These are phyloP conservation scores for Pyrenophora tritici-repentis DNA, from an alignment of 2,329 filamentous ascomycete species.

Conservation along the genomic window DNA sequence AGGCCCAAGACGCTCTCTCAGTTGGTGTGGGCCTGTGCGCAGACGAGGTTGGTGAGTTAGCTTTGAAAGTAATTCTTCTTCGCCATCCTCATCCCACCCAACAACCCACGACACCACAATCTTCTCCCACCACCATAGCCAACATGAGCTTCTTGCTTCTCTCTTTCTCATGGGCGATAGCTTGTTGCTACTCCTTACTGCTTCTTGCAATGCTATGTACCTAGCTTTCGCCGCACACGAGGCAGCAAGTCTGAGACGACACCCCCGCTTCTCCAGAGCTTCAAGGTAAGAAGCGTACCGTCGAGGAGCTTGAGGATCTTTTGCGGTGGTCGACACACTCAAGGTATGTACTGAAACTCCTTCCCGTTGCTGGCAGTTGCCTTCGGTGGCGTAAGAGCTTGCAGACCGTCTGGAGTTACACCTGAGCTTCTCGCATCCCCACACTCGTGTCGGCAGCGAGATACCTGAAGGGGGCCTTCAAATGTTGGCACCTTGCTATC, in stretches of 20 bases:
- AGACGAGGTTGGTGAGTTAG: background rate
- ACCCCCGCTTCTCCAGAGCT: background rate
- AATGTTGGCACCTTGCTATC: no score
- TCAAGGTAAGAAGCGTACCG: background rate
- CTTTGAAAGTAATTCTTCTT: background rate
- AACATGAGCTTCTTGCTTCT: no score
- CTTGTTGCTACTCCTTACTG: background rate
- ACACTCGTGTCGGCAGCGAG: background rate
- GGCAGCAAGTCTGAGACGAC: background rate
- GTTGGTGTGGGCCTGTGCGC: conserved; percentile 5
- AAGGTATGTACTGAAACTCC: background rate
- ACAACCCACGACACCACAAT: conserved; percentile 1
- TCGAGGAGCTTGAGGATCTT: background rate
- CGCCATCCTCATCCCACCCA: background rate
- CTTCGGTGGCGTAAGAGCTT: background rate
- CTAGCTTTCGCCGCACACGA: background rate
- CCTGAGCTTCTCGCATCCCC: no score
- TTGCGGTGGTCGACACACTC: background rate
- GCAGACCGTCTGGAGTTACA: background rate
- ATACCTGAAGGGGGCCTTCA: background rate
- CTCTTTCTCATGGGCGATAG: no score
- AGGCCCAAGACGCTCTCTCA: background rate
- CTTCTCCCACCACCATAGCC: background rate
- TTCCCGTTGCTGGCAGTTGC: background rate
- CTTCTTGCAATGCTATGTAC: background rate